Evolutionary conservation across 2,329 filamentous ascomycete species (phyloP), one percentile per base, ranked within the genome.

Genomic region (Phialophora chinensis): DNA sequence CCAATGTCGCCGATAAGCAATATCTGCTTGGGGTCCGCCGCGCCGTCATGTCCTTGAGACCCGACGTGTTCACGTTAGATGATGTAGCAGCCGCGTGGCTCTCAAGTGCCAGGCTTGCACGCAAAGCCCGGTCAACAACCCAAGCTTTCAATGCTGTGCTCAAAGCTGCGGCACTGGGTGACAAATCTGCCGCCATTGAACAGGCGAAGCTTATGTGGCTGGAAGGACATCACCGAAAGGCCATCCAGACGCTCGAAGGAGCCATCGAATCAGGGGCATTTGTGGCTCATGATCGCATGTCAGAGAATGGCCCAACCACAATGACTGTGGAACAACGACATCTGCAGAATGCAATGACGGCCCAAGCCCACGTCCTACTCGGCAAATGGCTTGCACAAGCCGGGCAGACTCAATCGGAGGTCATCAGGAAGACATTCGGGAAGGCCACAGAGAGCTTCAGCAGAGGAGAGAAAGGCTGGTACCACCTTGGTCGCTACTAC

Each of bases 301-400:
- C 77, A 7, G 78, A 80, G 55, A 76, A 67, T 33, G 72, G 75
- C 27, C 72, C 77, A 56, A 74, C 77, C 33, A 75, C 75, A 20
- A 78, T 78, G 52, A 77, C 77, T 33, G 77, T 77, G 20, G 78
- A 78, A 50, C 77, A 75, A 68, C 77, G 80, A 52, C 78, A 82
- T 67, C 77, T 81, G 66, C 82, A 86, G 69, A 88, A 88, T 69
- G 80, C 80, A 66, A 75, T 82, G 49, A 79, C 76, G 49, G 81
- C 82, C n/a, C 79, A 92, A 76, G 93, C 95, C 27, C 89, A 96
- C 75, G 84, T 99, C 8, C 84, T 98, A 42, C 86, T 97, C 29
- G 95, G 95, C 12, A 98, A 97, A 77, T 99, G 96, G 96, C 88
- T 97, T 31, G 96, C 98, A 75, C 89, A 86, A 63, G 91, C 94